phyloP scores from a whole-genome alignment of 495 filamentous ascomycete species.

The Cercophora newfieldiana region DNA sequence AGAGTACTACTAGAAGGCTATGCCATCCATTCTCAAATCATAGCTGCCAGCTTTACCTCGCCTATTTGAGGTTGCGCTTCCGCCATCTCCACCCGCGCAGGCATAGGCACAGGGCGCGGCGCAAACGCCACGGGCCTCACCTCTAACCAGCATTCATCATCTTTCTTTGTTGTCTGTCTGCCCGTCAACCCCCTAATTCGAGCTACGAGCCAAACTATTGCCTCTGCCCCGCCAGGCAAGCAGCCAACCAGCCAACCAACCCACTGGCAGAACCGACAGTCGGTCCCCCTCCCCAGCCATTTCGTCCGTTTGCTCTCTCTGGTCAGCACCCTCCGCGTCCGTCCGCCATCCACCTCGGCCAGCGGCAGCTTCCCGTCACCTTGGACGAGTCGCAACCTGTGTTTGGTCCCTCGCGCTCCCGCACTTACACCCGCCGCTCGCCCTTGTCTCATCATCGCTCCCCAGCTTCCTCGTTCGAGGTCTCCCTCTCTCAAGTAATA shows the following conservation, averaged over 20 bases:
- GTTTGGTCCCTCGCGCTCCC: conserved; percentile 1
- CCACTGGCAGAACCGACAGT: conserved; percentile 1
- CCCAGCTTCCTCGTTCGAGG: too few species aligned
- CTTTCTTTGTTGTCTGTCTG: conserved; percentile 30
- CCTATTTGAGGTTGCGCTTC: conserved; percentile 25
- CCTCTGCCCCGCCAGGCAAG: not conserved
- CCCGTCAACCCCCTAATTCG: conserved; percentile 21
- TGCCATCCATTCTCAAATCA: conserved; percentile 11
- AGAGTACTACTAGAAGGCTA: conserved; percentile 26
- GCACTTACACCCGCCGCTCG: not conserved
- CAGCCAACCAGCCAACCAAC: too few species aligned
- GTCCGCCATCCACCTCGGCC: conserved; percentile 20
- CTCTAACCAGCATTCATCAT: conserved; percentile 18
- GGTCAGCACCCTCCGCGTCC: too few species aligned
- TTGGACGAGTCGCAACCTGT: conserved; percentile 3
- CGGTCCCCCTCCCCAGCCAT: not conserved
- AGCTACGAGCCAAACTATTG: conserved; percentile 15
- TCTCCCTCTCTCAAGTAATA: not conserved
- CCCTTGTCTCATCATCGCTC: not conserved
- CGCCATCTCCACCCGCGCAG: conserved; percentile 24
- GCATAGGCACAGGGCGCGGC: conserved; percentile 5
- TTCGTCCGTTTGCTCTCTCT: conserved; percentile 23
- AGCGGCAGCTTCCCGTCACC: conserved; percentile 23
- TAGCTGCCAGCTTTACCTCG: conserved; percentile 22
- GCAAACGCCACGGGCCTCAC: conserved; percentile 21